phyloP scores from a whole-genome alignment of 2,329 filamentous ascomycete species.

The Aaosphaeria arxii region DNA sequence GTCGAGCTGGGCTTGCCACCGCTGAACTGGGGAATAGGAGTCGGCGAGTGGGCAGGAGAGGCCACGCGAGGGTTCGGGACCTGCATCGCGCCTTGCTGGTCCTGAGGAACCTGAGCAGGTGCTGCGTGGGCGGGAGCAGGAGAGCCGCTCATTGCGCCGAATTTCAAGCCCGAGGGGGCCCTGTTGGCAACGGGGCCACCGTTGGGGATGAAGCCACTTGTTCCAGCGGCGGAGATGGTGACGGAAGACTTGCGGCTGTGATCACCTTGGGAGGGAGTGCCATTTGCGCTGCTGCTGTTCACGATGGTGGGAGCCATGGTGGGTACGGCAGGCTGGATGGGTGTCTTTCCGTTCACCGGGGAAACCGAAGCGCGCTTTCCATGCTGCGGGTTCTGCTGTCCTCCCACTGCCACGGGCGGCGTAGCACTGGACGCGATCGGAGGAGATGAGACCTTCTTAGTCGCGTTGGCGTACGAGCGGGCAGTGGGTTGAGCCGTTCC shows the following conservation, averaged over 20 bases:
- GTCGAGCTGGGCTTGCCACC: conserved; percentile 76
- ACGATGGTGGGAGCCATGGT: conserved; percentile 59
- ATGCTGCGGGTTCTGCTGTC: conserved; percentile 51
- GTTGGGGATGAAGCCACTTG: conserved; percentile 73
- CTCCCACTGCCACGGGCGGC: conserved; percentile 53
- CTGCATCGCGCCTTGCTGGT: conserved; percentile 50
- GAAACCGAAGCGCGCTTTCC: conserved; percentile 51
- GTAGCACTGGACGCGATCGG: conserved; percentile 50
- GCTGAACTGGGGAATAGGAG: conserved; percentile 89
- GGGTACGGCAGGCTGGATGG: conserved; percentile 68
- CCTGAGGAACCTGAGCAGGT: conserved; percentile 64
- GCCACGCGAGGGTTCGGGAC: conserved; percentile 71
- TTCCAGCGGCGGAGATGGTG: conserved; percentile 82
- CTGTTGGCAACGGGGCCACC: conserved; percentile 63
- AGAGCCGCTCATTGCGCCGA: conserved; percentile 68
- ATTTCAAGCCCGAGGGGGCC: conserved; percentile 64
- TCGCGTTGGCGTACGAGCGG: conserved; percentile 61
- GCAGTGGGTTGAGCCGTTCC: conserved; percentile 55
- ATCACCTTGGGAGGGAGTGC: conserved; percentile 55
- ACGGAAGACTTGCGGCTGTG: conserved; percentile 89
- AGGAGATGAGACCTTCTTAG: conserved; percentile 52
- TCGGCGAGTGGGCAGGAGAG: conserved; percentile 85
- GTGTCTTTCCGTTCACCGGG: conserved; percentile 80
- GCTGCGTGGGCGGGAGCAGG: conserved; percentile 65
- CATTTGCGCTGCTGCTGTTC: conserved; percentile 68